phyloP scores from a whole-genome alignment of 2,329 filamentous ascomycete genomes.

The Hypocrella siamensis region DNA sequence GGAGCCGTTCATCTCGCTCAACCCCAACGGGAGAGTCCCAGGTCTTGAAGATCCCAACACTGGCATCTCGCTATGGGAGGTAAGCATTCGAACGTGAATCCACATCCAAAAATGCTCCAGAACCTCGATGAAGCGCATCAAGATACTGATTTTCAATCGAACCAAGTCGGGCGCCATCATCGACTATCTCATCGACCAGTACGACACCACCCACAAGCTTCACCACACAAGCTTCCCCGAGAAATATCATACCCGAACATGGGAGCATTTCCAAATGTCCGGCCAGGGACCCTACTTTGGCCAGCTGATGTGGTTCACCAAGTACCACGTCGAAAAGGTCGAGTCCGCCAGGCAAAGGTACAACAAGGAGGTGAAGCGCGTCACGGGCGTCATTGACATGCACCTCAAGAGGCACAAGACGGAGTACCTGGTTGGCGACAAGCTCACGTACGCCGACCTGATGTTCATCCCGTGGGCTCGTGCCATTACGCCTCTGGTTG shows the following conservation, averaged over 20 bases:
- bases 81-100: background rate
- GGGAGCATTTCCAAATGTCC: slow-evolving; percentile 9
- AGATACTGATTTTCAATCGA: background rate
- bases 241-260: slow-evolving; percentile 5
- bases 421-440: slow-evolving; percentile 9
- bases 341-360: slow-evolving; percentile 14
- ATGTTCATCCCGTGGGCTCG: slow-evolving; percentile 10
- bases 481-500: background rate
- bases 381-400: slow-evolving; percentile 12
- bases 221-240: slow-evolving; percentile 5
- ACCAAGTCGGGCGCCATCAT: slow-evolving; percentile 10
- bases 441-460: slow-evolving; percentile 11
- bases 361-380: slow-evolving; percentile 11
- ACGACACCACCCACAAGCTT: slow-evolving; percentile 7
- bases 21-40: slow-evolving; percentile 9
- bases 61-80: slow-evolving; percentile 9
- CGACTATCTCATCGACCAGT: slow-evolving; percentile 10
- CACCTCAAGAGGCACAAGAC: slow-evolving; percentile 8
- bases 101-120: too few relatives aligned
- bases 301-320: slow-evolving; percentile 9
- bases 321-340: slow-evolving; percentile 9
- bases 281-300: slow-evolving; percentile 16
- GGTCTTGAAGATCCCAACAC: slow-evolving; percentile 9
- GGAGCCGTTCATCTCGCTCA: slow-evolving; percentile 9
- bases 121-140: background rate